These are phyloP conservation scores for Aspergillus spinulosporus DNA, from an alignment of 2,329 filamentous ascomycete species.

Conservation along the genomic window DNA sequence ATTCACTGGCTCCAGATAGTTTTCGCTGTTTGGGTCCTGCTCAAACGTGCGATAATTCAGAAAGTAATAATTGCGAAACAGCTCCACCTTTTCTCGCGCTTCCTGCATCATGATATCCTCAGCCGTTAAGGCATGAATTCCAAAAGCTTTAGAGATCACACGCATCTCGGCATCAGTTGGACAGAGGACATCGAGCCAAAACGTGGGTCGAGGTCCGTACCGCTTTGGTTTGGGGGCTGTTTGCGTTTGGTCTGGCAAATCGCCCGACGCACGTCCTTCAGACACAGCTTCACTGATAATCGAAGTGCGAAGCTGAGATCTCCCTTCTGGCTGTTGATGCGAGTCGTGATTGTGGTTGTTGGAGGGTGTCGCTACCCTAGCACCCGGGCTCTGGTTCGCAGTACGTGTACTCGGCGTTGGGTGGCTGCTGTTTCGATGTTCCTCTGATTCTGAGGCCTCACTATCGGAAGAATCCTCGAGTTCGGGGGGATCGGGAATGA, in stretches of 20 bases:
- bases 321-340: conserved; percentile 17
- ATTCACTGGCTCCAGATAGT: conserved; percentile 93
- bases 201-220: conserved; percentile 83
- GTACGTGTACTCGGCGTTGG: conserved; percentile 10
- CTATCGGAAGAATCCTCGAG: conserved; percentile 72
- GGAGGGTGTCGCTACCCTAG: conserved; percentile 6
- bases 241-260: conserved; percentile 26
- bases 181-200: conserved; percentile 91
- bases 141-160: conserved; percentile 85
- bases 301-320: conserved; percentile 34
- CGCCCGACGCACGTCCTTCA: conserved; percentile 30
- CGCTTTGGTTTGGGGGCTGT: conserved; percentile 43
- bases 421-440: conserved; percentile 27
- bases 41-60: conserved; percentile 98
- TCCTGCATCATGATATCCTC: conserved; percentile 98
- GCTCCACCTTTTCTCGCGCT: conserved; percentile 93
- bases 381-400: conserved; percentile 5
- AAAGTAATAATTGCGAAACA: conserved; percentile 98
- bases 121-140: conserved; percentile 90
- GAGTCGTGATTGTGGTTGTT: conserved; percentile 21
- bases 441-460: conserved; percentile 50
- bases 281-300: conserved; percentile 36
- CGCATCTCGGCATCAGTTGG: conserved; percentile 97
- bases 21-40: conserved; percentile 83
- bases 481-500: conserved; percentile 80